phyloP scores from a whole-genome alignment of 768 basidiomycete genomes.

The Suillus spraguei region DNA sequence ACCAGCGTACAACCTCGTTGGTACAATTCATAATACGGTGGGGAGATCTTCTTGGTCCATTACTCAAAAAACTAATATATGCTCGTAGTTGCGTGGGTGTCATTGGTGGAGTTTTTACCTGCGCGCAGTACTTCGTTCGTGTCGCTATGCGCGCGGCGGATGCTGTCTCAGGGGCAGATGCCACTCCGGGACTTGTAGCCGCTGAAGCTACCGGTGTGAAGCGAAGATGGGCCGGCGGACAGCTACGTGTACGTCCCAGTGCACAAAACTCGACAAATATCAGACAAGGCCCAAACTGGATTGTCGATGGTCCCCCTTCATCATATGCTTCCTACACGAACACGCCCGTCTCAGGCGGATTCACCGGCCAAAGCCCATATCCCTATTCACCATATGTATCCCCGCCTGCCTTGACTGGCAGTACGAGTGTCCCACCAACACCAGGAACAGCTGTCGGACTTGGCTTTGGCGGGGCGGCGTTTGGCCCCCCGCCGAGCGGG shows the following conservation, averaged over 20 bases:
- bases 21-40: conserved; percentile 81
- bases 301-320: conserved; percentile 49
- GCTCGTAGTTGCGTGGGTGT: conserved; percentile 78
- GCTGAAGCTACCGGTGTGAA: conserved; percentile 67
- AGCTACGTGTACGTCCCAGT: conserved; percentile 58
- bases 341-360: conserved; percentile 36
- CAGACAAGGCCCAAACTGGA: conserved; percentile 63
- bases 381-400: conserved; percentile 36
- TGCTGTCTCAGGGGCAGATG: conserved; percentile 57
- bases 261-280: conserved; percentile 37
- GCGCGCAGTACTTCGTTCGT: conserved; percentile 75
- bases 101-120: conserved; percentile 88
- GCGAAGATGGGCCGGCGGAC: conserved; percentile 68
- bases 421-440: conserved; percentile 31
- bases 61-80: conserved; percentile 5
- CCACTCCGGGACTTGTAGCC: conserved; percentile 58
- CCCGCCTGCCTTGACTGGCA: conserved; percentile 34
- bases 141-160: conserved; percentile 65
- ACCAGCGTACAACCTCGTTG: conserved; percentile 86
- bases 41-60: conserved; percentile 11
- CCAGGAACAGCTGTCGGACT: conserved; percentile 27
- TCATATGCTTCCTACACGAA: conserved; percentile 39
- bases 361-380: conserved; percentile 30
- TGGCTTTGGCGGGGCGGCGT: conserved; percentile 23
- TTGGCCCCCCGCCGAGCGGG: conserved; percentile 22